These are phyloP conservation scores for Moricandia arvensis DNA, from an alignment of 345 rosid genomes.

Conservation along the genomic window DNA sequence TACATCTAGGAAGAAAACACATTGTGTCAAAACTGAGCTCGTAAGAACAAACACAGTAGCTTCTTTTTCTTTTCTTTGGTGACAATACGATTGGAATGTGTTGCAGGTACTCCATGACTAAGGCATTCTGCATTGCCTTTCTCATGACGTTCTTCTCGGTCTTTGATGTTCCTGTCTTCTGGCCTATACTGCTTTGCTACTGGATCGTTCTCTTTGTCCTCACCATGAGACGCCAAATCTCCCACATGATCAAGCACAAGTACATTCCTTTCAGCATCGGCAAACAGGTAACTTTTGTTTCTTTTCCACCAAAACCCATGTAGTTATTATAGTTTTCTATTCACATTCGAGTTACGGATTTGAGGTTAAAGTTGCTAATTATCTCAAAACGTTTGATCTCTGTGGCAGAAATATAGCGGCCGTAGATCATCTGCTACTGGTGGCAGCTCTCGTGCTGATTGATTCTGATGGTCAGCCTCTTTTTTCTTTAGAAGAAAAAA, in stretches of 20 bases:
- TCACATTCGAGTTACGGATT: background rate
- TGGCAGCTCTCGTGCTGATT: conserved; percentile 50
- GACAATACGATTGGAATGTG: conserved; percentile 2
- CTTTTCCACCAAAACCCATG: background rate
- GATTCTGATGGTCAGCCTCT: background rate
- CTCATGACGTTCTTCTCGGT: conserved; percentile 68
- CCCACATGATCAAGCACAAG: conserved; percentile 72
- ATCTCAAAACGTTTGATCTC: conserved; percentile 1
- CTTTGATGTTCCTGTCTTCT: conserved; percentile 78
- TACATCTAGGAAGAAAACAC: too few relatives aligned
- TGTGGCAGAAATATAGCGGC: conserved; percentile 49
- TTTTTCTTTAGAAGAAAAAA: background rate
- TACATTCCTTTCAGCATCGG: conserved; percentile 64
- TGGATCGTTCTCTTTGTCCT: conserved; percentile 68
- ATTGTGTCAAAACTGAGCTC: too few relatives aligned
- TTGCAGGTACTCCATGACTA: conserved; percentile 67
- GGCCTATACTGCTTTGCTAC: conserved; percentile 67
- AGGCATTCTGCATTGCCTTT: conserved; percentile 63
- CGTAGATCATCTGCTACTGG: conserved; percentile 50
- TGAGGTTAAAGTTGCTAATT: background rate
- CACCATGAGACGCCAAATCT: conserved; percentile 69
- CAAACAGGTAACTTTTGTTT: conserved; percentile 50
- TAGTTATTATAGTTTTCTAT: background rate
- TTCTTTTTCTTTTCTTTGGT: background rate
- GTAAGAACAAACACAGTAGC: background rate